A percentile compares a stretch with the other conserved stretches of the same genome.
Conservation (phyloP, 148 eudicot genomes). For the Heliamphora exappendiculata region DNA sequence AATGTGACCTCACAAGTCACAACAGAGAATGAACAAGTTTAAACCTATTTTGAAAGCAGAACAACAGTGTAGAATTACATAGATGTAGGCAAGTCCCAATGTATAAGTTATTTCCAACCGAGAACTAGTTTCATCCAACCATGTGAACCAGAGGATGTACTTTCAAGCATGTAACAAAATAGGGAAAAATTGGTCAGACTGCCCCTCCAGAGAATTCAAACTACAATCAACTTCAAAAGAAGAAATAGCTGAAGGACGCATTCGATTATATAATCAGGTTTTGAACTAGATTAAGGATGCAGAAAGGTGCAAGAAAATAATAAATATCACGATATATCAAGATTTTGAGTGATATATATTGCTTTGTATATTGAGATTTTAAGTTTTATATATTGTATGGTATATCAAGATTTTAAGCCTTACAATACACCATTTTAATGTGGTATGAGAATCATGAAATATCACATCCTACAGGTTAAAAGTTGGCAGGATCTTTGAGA, state of each 20-base stretch:
- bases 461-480: background rate
- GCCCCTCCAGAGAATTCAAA: background rate
- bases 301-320: background rate
- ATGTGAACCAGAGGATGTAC: background rate
- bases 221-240: background rate
- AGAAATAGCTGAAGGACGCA: background rate
- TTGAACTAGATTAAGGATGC: background rate
- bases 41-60: background rate
- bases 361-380: background rate
- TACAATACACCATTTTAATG: background rate
- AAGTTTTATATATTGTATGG: too few relatives aligned
- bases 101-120: background rate
- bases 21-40: background rate
- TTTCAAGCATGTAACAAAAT: background rate
- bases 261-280: background rate
- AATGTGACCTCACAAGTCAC: too few relatives aligned
- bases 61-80: background rate
- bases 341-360: too few relatives aligned
- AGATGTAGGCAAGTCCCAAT: background rate
- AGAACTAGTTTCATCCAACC: background rate
- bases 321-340: background rate
- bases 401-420: background rate
- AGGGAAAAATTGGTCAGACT: background rate
- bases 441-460: background rate
- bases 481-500: too few relatives aligned